Conservation (phyloP, 352 stramenopile genomes). For the Globisporangium iwayamae region DNA sequence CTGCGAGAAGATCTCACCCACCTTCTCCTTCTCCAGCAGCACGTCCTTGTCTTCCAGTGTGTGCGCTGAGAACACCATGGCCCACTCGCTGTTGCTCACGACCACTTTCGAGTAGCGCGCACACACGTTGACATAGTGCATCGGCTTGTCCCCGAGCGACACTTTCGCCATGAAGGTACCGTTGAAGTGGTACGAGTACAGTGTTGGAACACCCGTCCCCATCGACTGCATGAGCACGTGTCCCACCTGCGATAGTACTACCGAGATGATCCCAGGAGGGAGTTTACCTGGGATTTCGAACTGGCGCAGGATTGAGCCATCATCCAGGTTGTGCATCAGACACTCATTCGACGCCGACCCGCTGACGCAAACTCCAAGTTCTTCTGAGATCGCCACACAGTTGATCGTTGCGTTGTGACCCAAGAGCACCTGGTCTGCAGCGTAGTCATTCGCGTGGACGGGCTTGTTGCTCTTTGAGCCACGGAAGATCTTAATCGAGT, state of each 20-base stretch:
- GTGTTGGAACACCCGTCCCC: slow-evolving; percentile 38
- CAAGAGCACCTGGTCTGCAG: slow-evolving; percentile 70
- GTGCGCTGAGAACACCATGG: slow-evolving; percentile 44
- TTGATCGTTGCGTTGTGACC: slow-evolving; percentile 62
- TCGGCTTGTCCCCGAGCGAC: slow-evolving; percentile 29
- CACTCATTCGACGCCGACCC: slow-evolving; percentile 67
- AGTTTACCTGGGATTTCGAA: slow-evolving; percentile 42
- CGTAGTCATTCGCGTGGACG: slow-evolving; percentile 75
- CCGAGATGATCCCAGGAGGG: slow-evolving; percentile 43
- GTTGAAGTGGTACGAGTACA: slow-evolving; percentile 79
- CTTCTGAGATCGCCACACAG: slow-evolving; percentile 63
- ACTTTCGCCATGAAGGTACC: slow-evolving; percentile 49
- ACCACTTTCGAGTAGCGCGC: slow-evolving; percentile 65
- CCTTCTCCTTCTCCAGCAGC: slow-evolving; percentile 37
- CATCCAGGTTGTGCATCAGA: slow-evolving; percentile 53
- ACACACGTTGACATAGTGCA: slow-evolving; percentile 54
- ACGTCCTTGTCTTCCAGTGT: slow-evolving; percentile 46
- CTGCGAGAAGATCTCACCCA: slow-evolving; percentile 58
- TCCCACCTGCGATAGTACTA: slow-evolving; percentile 64
- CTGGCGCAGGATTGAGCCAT: slow-evolving; percentile 63
- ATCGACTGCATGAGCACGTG: slow-evolving; percentile 74
- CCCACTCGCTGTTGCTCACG: slow-evolving; percentile 51
- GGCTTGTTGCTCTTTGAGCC: slow-evolving; percentile 46
- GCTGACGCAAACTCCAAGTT: slow-evolving; percentile 71
- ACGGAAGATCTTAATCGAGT: slow-evolving; percentile 78